phyloP scores from a whole-genome alignment of 768 basidiomycete genomes.

The Termitomyces sp. region DNA sequence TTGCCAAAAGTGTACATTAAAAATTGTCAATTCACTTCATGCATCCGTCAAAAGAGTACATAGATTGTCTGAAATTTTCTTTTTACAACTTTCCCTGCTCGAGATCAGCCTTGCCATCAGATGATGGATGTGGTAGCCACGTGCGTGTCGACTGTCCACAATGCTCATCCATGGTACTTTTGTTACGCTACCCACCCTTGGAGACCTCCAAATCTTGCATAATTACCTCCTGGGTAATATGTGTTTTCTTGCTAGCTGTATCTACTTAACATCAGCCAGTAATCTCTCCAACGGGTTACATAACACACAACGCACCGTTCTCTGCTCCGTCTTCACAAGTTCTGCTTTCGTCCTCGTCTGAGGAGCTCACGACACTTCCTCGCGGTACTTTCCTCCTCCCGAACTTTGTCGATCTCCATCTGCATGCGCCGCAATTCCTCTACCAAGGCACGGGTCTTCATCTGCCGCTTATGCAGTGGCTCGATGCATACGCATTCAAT shows the following conservation, averaged over 20 bases:
- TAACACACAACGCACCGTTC: slow-evolving; percentile 41
- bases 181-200: slow-evolving; percentile 49
- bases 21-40: too few species aligned
- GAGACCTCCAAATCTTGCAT: slow-evolving; percentile 45
- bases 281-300: slow-evolving; percentile 34
- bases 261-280: neutral
- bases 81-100: too few species aligned
- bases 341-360: slow-evolving; percentile 19
- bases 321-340: slow-evolving; percentile 27
- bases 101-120: too few species aligned
- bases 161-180: slow-evolving; percentile 44
- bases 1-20: too few species aligned
- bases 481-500: slow-evolving; percentile 75
- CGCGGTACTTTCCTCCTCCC: slow-evolving; percentile 67
- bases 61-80: too few species aligned
- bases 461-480: slow-evolving; percentile 80
- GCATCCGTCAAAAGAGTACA: too few species aligned
- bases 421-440: slow-evolving; percentile 86
- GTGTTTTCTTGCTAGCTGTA: neutral
- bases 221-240: slow-evolving; percentile 49
- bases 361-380: slow-evolving; percentile 27
- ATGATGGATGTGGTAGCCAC: too few species aligned
- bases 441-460: slow-evolving; percentile 87
- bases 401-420: slow-evolving; percentile 76
- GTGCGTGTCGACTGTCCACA: neutral